Percentiles rank a stretch among this genome's conserved stretches.
Conservation (phyloP, 2,329 filamentous ascomycete genomes). For the Alternaria sp. region DNA sequence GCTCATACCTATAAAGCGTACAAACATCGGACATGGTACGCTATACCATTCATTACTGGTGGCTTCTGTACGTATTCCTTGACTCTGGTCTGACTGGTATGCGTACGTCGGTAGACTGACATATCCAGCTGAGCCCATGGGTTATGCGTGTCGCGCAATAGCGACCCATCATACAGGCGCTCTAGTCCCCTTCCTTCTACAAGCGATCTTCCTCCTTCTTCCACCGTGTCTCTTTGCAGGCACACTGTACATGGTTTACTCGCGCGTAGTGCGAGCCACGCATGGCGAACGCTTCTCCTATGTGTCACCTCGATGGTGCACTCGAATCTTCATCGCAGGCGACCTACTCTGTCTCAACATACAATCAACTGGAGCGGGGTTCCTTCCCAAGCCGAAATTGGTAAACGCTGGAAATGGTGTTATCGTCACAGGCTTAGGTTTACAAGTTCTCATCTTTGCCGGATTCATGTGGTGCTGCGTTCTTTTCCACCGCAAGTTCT, state of each 20-base stretch:
- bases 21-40: conserved; percentile 54
- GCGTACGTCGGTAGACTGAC: neutral
- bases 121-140: conserved; percentile 56
- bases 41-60: conserved; percentile 55
- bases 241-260: conserved; percentile 53
- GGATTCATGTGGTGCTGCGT: conserved; percentile 58
- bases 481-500: conserved; percentile 52
- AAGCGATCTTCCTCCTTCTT: conserved; percentile 49
- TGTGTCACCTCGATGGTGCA: conserved; percentile 54
- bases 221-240: conserved; percentile 53
- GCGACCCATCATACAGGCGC: conserved; percentile 38
- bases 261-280: conserved; percentile 45
- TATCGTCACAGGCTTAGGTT: conserved; percentile 60
- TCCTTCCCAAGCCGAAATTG: conserved; percentile 26
- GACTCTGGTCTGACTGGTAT: conserved; percentile 3
- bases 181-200: conserved; percentile 46
- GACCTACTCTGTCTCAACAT: conserved; percentile 60
- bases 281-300: conserved; percentile 49
- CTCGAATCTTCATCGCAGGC: conserved; percentile 60
- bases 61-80: conserved; percentile 52
- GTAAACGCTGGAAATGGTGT: conserved; percentile 35
- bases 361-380: conserved; percentile 55
- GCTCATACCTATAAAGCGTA: conserved; percentile 52
- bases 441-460: conserved; percentile 66
- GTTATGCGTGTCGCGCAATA: conserved; percentile 57